Conservation (phyloP, 305 asterid species). For the Solanum hybrid region DNA sequence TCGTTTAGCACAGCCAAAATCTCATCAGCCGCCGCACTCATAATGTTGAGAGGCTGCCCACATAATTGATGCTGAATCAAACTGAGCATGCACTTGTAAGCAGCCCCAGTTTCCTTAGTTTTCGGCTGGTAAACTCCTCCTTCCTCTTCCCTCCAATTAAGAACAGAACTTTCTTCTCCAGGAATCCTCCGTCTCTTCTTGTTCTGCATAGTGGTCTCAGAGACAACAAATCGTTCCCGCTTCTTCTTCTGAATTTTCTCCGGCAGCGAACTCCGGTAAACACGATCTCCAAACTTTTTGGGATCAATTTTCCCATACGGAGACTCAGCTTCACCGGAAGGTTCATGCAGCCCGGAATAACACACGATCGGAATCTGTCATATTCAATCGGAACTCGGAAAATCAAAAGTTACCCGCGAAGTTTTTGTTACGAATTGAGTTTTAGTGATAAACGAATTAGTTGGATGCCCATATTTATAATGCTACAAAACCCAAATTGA, state of each 20-base stretch:
- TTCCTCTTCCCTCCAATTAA: constrained; percentile 37
- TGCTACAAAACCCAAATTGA: background rate
- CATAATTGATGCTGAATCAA: constrained; percentile 80
- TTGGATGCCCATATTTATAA: background rate
- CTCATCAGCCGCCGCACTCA: constrained; percentile 95
- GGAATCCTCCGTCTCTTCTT: constrained; percentile 66
- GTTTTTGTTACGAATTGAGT: background rate
- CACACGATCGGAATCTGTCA: background rate
- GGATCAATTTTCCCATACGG: constrained; percentile 85
- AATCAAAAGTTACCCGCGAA: background rate
- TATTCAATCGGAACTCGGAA: background rate
- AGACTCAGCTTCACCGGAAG: constrained; percentile 88
- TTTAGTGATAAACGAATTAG: background rate
- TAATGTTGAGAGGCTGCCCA: constrained; percentile 81
- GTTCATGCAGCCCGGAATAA: constrained; percentile 24
- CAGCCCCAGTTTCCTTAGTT: constrained; percentile 31
- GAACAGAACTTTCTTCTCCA: constrained; percentile 76
- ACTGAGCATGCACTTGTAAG: constrained; percentile 69
- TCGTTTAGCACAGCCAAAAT: constrained; percentile 78
- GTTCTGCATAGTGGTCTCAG: constrained; percentile 43
- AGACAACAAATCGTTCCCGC: constrained; percentile 30
- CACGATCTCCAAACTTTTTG: constrained; percentile 71
- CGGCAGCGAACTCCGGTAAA: constrained; percentile 55
- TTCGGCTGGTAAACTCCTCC: constrained; percentile 89
- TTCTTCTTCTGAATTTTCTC: constrained; percentile 80